These are phyloP conservation scores for Lycium barbarum DNA, from an alignment of 257 asterid species.

Conservation along the genomic window DNA sequence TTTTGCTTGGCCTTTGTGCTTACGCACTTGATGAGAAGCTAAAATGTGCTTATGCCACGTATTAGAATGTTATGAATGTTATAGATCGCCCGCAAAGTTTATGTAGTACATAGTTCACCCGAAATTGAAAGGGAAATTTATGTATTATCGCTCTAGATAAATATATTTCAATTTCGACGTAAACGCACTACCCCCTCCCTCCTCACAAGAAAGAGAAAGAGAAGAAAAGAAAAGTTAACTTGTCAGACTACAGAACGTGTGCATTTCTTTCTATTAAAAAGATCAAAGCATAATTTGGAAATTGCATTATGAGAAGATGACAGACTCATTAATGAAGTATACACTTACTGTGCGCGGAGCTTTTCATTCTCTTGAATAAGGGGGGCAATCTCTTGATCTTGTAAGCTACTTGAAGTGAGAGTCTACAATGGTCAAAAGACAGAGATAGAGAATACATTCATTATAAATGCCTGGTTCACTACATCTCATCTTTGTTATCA, in stretches of 20 bases:
- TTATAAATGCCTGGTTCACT: background rate
- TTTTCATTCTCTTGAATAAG: slow-evolving; percentile 59
- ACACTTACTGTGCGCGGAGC: slow-evolving; percentile 69
- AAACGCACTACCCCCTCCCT: background rate
- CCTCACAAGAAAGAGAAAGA: background rate
- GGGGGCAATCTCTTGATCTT: slow-evolving; percentile 52
- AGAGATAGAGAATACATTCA: slow-evolving; percentile 24
- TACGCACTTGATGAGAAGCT: background rate
- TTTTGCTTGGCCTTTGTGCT: slow-evolving; percentile 5
- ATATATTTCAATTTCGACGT: background rate
- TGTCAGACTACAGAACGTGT: slow-evolving; percentile 1
- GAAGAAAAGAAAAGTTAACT: slow-evolving; percentile 10
- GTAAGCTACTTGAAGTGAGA: slow-evolving; percentile 39
- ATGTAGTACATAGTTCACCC: background rate
- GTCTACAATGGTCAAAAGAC: slow-evolving; percentile 48
- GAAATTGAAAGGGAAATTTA: slow-evolving; percentile 2
- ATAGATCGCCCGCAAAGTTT: background rate
- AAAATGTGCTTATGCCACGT: background rate
- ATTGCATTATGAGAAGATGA: background rate
- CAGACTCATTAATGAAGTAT: background rate
- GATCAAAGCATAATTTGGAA: slow-evolving; percentile 16
- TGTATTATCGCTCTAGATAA: background rate
- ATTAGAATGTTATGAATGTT: background rate
- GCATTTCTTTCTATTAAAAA: background rate
- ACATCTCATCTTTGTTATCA: background rate